Conservation (phyloP, 2,329 filamentous ascomycete genomes). For the Colletotrichum sojae region DNA sequence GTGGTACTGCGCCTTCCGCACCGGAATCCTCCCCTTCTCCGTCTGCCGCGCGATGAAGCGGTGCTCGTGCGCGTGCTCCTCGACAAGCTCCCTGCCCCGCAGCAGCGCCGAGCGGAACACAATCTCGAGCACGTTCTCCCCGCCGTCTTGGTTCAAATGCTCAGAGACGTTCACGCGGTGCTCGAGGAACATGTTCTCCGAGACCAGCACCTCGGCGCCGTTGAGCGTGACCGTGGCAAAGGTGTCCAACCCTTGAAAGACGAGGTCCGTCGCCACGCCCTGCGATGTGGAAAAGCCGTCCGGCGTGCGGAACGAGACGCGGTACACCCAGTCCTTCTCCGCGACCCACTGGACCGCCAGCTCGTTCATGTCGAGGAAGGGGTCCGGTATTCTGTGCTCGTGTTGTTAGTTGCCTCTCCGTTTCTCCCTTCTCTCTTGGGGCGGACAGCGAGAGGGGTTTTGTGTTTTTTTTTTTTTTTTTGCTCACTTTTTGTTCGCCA, state of each 20-base stretch:
- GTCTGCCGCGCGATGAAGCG: slow-evolving; percentile 66
- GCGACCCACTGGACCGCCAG: slow-evolving; percentile 72
- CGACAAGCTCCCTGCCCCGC: slow-evolving; percentile 66
- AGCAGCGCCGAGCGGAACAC: slow-evolving; percentile 69
- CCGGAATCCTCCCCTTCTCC: slow-evolving; percentile 52
- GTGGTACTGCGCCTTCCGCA: slow-evolving; percentile 77
- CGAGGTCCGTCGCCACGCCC: slow-evolving; percentile 57
- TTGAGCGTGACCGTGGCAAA: slow-evolving; percentile 73
- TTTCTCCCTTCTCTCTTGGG: background rate
- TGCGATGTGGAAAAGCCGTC: background rate
- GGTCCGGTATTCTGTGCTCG: slow-evolving; percentile 63
- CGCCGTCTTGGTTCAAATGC: slow-evolving; percentile 51
- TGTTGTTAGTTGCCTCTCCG: slow-evolving; percentile 12
- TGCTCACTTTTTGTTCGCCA: slow-evolving; percentile 52
- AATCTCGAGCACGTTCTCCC: slow-evolving; percentile 66
- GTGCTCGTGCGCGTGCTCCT: slow-evolving; percentile 67
- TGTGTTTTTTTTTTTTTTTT: too few relatives aligned
- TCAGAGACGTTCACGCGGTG: slow-evolving; percentile 67
- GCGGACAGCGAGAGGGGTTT: background rate
- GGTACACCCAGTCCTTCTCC: slow-evolving; percentile 74
- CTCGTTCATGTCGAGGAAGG: slow-evolving; percentile 74
- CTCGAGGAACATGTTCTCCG: slow-evolving; percentile 76
- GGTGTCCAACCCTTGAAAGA: slow-evolving; percentile 76
- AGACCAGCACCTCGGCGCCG: slow-evolving; percentile 64
- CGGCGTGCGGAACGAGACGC: slow-evolving; percentile 52